Evolutionary conservation across 1,284 basidiomycete species (phyloP).

Genomic region (Phlebopus sp.): DNA sequence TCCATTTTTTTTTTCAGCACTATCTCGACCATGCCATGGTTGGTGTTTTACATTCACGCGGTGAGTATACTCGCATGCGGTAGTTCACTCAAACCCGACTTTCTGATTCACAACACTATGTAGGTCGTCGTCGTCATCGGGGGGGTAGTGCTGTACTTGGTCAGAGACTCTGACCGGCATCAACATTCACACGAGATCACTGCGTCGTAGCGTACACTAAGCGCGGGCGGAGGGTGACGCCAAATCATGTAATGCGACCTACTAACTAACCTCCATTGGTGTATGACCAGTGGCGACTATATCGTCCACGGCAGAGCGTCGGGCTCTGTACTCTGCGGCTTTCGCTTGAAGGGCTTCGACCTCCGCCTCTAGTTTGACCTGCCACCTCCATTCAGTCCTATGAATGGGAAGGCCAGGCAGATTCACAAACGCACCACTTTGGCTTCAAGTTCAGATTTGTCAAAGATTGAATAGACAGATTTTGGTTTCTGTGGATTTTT

Average conservation of each 20-base stretch:
- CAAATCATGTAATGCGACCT: too few species aligned
- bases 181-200: slow-evolving; percentile 5
- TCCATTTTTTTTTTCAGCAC: slow-evolving; percentile 5
- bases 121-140: slow-evolving; percentile 16
- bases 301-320: slow-evolving; percentile 29
- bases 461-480: slow-evolving; percentile 58
- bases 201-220: too few species aligned
- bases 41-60: slow-evolving; percentile 23
- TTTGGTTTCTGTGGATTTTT: slow-evolving; percentile 39
- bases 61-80: slow-evolving; percentile 8
- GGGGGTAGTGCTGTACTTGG: slow-evolving; percentile 16
- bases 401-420: slow-evolving; percentile 4
- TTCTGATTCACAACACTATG: neutral
- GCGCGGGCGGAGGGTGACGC: too few species aligned
- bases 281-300: slow-evolving; percentile 31
- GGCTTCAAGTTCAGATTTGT: slow-evolving; percentile 55
- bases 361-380: slow-evolving; percentile 28
- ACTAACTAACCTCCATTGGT: slow-evolving; percentile 37
- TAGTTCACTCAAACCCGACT: neutral
- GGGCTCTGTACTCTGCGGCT: slow-evolving; percentile 34
- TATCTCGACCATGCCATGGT: slow-evolving; percentile 17
- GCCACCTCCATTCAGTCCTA: too few species aligned
- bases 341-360: slow-evolving; percentile 27
- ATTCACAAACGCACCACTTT: slow-evolving; percentile 47
- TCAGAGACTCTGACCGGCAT: slow-evolving; percentile 21